These are phyloP conservation scores for Ceratobasidium sp. DNA, from an alignment of 1,284 basidiomycete genomes.

Conservation along the genomic window DNA sequence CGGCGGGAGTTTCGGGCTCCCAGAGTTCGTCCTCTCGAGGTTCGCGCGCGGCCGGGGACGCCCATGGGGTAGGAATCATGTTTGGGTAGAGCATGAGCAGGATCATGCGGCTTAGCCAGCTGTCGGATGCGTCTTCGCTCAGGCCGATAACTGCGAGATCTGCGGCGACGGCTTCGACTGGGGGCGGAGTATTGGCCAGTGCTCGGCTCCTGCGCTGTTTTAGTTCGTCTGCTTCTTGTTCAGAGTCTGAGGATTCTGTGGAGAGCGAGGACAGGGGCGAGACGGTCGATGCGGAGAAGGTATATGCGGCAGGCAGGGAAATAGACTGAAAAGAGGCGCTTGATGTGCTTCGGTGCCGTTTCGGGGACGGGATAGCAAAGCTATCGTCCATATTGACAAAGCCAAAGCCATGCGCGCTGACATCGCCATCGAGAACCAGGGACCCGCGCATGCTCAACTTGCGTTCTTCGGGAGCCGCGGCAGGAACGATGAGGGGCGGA, in stretches of 20 bases:
- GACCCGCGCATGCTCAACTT: slow-evolving; percentile 27
- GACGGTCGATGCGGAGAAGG: slow-evolving; percentile 51
- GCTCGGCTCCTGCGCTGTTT: slow-evolving; percentile 30
- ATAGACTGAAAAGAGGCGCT: slow-evolving; percentile 32
- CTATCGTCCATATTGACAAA: slow-evolving; percentile 33
- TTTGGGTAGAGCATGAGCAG: slow-evolving; percentile 81
- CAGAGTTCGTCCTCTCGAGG: slow-evolving; percentile 13
- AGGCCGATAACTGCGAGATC: slow-evolving; percentile 60
- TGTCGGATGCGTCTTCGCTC: slow-evolving; percentile 71
- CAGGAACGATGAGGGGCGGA: slow-evolving; percentile 17
- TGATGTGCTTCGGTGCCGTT: slow-evolving; percentile 36
- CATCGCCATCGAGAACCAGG: slow-evolving; percentile 39
- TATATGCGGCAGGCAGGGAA: slow-evolving; percentile 55
- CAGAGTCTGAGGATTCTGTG: slow-evolving; percentile 42
- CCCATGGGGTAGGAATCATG: slow-evolving; percentile 62
- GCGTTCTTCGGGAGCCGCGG: neutral
- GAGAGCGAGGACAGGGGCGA: slow-evolving; percentile 39
- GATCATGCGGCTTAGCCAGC: slow-evolving; percentile 78
- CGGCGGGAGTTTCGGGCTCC: slow-evolving; percentile 38
- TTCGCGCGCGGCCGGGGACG: slow-evolving; percentile 23
- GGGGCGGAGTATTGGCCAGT: slow-evolving; percentile 48
- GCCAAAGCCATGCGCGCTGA: slow-evolving; percentile 26
- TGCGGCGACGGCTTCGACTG: slow-evolving; percentile 49
- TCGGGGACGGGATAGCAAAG: slow-evolving; percentile 25
- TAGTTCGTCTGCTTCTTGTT: slow-evolving; percentile 36